These are phyloP conservation scores for Leishmania arabica DNA, from an alignment of 208 protist genomes.

Conservation along the genomic window DNA sequence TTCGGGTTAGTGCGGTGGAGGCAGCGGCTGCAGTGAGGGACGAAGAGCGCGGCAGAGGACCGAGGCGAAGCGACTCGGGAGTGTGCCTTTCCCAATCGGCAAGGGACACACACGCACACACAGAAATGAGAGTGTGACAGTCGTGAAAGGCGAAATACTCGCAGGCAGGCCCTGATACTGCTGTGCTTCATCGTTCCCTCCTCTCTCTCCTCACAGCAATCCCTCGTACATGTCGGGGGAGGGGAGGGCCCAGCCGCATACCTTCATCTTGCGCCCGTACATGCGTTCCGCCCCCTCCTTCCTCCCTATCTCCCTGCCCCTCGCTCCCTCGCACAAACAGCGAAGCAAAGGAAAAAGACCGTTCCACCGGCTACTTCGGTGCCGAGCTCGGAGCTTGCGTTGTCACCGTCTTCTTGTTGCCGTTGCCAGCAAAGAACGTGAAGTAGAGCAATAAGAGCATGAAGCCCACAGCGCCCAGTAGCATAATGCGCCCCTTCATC, in stretches of 20 bases:
- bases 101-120: not conserved
- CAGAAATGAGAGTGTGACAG: not conserved
- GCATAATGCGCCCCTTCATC: slow-evolving; percentile 73
- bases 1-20: not conserved
- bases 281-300: not conserved
- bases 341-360: not conserved
- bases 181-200: not conserved
- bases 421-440: slow-evolving; percentile 64
- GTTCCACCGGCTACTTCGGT: not conserved
- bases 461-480: slow-evolving; percentile 52
- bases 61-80: not conserved
- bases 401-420: not conserved
- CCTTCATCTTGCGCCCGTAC: not conserved
- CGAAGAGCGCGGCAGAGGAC: not conserved
- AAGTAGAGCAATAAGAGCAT: slow-evolving; percentile 85
- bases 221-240: not conserved
- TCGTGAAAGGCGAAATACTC: not conserved
- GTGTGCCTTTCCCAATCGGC: not conserved
- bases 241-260: not conserved
- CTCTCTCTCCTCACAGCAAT: not conserved
- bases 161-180: not conserved
- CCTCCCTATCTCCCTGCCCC: not conserved
- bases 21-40: not conserved
- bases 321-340: not conserved
- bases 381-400: not conserved